Percentiles rank a stretch among this genome's conserved stretches.
Evolutionary conservation across 129 eudicot species (phyloP).

Genomic region (Escallonia rubra): DNA sequence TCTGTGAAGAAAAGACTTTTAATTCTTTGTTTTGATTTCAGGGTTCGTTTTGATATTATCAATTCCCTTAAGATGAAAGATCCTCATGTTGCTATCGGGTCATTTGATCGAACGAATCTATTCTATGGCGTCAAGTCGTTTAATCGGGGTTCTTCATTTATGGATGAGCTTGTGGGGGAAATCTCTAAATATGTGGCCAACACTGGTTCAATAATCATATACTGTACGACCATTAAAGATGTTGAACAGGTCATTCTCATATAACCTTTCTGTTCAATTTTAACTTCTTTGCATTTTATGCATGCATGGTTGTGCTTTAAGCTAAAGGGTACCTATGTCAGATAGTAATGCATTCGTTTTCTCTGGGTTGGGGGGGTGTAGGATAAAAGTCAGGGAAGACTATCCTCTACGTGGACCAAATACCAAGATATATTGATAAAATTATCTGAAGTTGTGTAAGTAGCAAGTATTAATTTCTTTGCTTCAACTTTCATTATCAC

Average conservation of each 20-base stretch:
- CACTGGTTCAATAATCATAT: slow-evolving; percentile 64
- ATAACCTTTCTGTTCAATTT: background rate
- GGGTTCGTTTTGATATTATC: slow-evolving; percentile 70
- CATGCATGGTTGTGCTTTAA: background rate
- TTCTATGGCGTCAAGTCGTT: slow-evolving; percentile 72
- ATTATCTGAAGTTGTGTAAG: too few species aligned
- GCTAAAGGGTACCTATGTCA: too few species aligned
- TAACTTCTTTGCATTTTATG: background rate
- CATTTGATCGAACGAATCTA: slow-evolving; percentile 89
- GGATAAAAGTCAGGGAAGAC: background rate
- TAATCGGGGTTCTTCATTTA: slow-evolving; percentile 56
- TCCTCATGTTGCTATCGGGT: slow-evolving; percentile 71
- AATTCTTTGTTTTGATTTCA: slow-evolving; percentile 23
- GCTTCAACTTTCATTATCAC: too few species aligned
- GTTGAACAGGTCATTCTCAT: slow-evolving; percentile 64
- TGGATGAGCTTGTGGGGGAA: slow-evolving; percentile 61
- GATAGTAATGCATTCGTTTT: background rate
- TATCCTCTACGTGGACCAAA: too few species aligned
- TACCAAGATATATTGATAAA: background rate
- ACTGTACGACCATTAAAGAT: slow-evolving; percentile 80
- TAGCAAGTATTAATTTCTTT: too few species aligned
- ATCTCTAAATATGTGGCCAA: slow-evolving; percentile 47
- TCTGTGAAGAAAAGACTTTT: background rate
- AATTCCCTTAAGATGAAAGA: slow-evolving; percentile 59
- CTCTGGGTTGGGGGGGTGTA: background rate